Evolutionary conservation across 495 filamentous ascomycete genomes (phyloP).

Genomic region (Chlorociboria aeruginascens): DNA sequence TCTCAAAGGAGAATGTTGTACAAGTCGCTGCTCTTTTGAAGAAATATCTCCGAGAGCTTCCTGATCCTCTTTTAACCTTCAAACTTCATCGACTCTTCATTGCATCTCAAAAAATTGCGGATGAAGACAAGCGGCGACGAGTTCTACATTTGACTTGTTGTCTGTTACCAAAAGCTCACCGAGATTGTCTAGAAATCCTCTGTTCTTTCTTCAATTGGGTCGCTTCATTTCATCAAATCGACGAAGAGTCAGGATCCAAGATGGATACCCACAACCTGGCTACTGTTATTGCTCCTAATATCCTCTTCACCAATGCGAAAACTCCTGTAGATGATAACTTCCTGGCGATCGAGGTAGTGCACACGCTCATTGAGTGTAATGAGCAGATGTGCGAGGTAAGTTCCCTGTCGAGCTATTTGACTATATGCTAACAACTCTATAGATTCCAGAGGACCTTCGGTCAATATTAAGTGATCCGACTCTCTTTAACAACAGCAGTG

Average conservation of each 20-base stretch:
- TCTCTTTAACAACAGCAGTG: slow-evolving; percentile 67
- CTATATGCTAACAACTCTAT: slow-evolving; percentile 16
- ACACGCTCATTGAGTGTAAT: slow-evolving; percentile 80
- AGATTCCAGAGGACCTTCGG: slow-evolving; percentile 90
- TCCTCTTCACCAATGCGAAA: slow-evolving; percentile 65
- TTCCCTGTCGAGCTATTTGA: slow-evolving; percentile 10
- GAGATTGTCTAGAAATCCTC: slow-evolving; percentile 88
- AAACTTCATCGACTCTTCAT: slow-evolving; percentile 91
- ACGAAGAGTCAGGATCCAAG: slow-evolving; percentile 85
- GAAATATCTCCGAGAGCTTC: slow-evolving; percentile 89
- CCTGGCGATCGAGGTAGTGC: slow-evolving; percentile 83
- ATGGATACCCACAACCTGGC: slow-evolving; percentile 99
- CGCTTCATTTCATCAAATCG: slow-evolving; percentile 90
- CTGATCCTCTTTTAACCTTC: slow-evolving; percentile 88
- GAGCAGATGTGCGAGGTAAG: slow-evolving; percentile 94
- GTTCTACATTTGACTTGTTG: slow-evolving; percentile 89
- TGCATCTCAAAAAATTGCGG: slow-evolving; percentile 76
- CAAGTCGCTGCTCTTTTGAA: slow-evolving; percentile 92
- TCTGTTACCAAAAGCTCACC: slow-evolving; percentile 81
- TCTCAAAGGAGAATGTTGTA: slow-evolving; percentile 75
- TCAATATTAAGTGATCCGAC: slow-evolving; percentile 71
- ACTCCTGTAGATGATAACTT: slow-evolving; percentile 69
- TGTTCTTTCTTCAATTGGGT: slow-evolving; percentile 98
- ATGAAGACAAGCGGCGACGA: slow-evolving; percentile 69
- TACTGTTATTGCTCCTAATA: slow-evolving; percentile 96